A percentile compares a stretch with the other conserved stretches of the same genome.
Conservation (phyloP, 73 alveolate genomes). For the Paramecium tetraurelia region DNA sequence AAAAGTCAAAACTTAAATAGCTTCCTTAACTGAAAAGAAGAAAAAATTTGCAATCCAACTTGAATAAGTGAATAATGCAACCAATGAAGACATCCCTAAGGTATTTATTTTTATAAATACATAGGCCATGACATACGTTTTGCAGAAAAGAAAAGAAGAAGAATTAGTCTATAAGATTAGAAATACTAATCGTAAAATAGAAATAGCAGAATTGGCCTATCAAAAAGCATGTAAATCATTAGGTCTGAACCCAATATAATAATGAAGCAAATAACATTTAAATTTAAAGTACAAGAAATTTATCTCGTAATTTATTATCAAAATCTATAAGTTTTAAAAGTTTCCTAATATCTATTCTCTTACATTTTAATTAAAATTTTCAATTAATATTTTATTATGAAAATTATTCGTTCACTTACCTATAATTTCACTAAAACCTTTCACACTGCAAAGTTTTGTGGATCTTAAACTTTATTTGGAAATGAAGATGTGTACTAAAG, state of each 20-base stretch:
- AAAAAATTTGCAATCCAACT: slow-evolving; percentile 30
- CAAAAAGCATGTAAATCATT: slow-evolving; percentile 38
- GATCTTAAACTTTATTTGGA: not conserved
- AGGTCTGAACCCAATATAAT: not conserved
- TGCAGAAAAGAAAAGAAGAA: slow-evolving; percentile 47
- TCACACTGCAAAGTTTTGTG: not conserved
- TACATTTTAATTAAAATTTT: too few relatives aligned
- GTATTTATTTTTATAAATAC: not conserved
- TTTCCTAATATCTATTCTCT: too few relatives aligned
- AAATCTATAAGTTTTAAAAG: not conserved
- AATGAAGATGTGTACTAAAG: not conserved
- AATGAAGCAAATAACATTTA: not conserved
- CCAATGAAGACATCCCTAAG: slow-evolving; percentile 55
- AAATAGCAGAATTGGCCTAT: slow-evolving; percentile 58
- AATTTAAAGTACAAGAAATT: not conserved
- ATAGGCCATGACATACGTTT: slow-evolving; percentile 60
- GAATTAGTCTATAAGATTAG: slow-evolving; percentile 48
- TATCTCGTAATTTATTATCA: not conserved
- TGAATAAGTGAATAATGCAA: slow-evolving; percentile 33
- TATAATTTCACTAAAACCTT: not conserved
- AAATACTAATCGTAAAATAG: slow-evolving; percentile 56
- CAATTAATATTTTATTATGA: not conserved
- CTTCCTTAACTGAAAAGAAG: not conserved
- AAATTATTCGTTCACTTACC: not conserved
- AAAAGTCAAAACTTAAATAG: not conserved